These are phyloP conservation scores for Suillus occidentalis DNA, from an alignment of 768 basidiomycete species.

Conservation along the genomic window DNA sequence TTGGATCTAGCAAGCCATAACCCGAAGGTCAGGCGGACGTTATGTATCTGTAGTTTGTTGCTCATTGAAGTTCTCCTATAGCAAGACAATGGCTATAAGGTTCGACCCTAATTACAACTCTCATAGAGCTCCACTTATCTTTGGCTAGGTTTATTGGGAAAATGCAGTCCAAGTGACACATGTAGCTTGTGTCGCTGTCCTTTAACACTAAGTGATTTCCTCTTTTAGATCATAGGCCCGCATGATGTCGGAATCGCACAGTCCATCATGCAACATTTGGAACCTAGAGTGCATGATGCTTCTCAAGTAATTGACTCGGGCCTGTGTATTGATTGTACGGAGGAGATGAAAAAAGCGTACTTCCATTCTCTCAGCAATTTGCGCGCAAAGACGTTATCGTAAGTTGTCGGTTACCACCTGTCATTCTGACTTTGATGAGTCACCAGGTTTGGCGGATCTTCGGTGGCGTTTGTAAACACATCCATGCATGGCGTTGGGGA, in stretches of 20 bases:
- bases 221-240: constrained; percentile 72
- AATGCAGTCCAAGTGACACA: constrained; percentile 73
- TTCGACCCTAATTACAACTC: constrained; percentile 19
- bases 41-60: not conserved
- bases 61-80: constrained; percentile 26
- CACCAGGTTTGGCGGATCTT: too few species aligned
- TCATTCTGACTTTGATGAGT: constrained; percentile 15
- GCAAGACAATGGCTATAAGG: constrained; percentile 91
- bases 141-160: constrained; percentile 79
- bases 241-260: constrained; percentile 78
- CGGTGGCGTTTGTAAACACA: constrained; percentile 75
- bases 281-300: constrained; percentile 47
- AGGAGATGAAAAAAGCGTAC: constrained; percentile 60
- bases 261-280: constrained; percentile 60
- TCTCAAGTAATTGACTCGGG: constrained; percentile 38
- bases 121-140: constrained; percentile 3
- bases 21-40: constrained; percentile 60
- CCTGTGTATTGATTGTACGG: constrained; percentile 56
- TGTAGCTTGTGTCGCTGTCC: not conserved
- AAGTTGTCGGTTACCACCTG: not conserved
- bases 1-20: constrained; percentile 71
- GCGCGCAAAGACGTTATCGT: not conserved
- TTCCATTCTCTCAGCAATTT: constrained; percentile 39
- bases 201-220: not conserved
- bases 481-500: constrained; percentile 91